A percentile compares a stretch with the other conserved stretches of the same genome.
These are phyloP conservation scores for Dendrocalamus sinicus DNA, from an alignment of 176 grass and related monocot genomes.

Conservation along the genomic window DNA sequence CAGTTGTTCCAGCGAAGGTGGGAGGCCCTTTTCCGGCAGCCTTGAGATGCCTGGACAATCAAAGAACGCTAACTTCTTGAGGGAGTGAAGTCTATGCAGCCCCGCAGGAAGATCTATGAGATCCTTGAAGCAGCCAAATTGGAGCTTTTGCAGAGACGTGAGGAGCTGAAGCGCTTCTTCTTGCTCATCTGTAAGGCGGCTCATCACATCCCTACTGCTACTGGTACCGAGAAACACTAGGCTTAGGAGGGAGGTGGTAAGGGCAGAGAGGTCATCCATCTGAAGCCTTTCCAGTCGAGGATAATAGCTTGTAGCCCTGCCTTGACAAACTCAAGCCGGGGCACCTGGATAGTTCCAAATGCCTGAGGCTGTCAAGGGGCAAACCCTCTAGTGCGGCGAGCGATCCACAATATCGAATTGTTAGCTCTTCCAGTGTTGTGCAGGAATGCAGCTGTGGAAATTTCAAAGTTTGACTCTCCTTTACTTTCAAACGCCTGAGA, in stretches of 20 bases:
- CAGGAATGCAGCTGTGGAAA: too few species aligned
- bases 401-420: accelerated
- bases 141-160: conserved; percentile 12
- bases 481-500: too few species aligned
- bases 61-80: background rate
- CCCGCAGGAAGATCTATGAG: conserved; percentile 2
- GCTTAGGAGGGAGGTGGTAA: background rate
- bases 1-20: conserved; percentile 41
- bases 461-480: conserved; percentile 35
- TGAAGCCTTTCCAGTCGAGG: background rate
- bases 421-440: too few species aligned
- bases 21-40: conserved; percentile 7
- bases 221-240: background rate
- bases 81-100: conserved; percentile 30
- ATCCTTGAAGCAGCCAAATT: accelerated
- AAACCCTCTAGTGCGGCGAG: too few species aligned
- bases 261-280: background rate
- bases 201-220: too few species aligned
- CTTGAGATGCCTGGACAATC: background rate
- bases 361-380: background rate
- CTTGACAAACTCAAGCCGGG: too few species aligned
- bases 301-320: too few species aligned
- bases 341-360: background rate
- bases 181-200: conserved; percentile 30
- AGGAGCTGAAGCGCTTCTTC: conserved; percentile 24